A percentile compares a stretch with the other conserved stretches of the same genome.
These are phyloP conservation scores for Arabidopsis arenosa DNA, from an alignment of 345 rosid species.

Conservation along the genomic window DNA sequence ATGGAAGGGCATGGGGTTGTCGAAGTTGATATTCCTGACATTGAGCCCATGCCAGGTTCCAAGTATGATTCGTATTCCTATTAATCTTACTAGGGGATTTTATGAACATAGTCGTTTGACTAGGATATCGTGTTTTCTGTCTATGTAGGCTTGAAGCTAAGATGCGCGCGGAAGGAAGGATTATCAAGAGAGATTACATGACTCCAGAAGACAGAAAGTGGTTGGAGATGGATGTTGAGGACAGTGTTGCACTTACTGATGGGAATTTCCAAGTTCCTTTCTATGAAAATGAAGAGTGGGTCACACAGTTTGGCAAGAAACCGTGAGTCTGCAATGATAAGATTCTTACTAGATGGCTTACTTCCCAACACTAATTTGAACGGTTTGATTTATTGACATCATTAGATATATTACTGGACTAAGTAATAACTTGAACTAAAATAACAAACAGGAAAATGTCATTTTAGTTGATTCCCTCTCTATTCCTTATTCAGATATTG, in stretches of 20 bases:
- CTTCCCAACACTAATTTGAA: background rate
- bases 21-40: conserved; percentile 89
- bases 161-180: conserved; percentile 92
- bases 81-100: background rate
- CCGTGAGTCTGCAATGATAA: conserved; percentile 63
- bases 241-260: conserved; percentile 57
- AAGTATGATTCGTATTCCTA: conserved; percentile 56
- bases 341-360: conserved; percentile 23
- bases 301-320: conserved; percentile 70
- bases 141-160: conserved; percentile 78
- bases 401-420: conserved; percentile 19
- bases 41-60: conserved; percentile 93
- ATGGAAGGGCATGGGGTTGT: conserved; percentile 93
- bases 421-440: background rate
- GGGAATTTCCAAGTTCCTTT: conserved; percentile 66
- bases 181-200: conserved; percentile 80
- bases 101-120: conserved; percentile 11
- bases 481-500: conserved; percentile 26
- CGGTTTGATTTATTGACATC: conserved; percentile 7
- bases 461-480: conserved; percentile 17
- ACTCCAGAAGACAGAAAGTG: conserved; percentile 85
- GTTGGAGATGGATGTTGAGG: conserved; percentile 97
- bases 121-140: conserved; percentile 16
- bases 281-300: conserved; percentile 80
- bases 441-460: background rate